Evolutionary conservation across 2,329 filamentous ascomycete genomes (phyloP), one percentile per base, ranked within the genome.

Genomic region (Xylariales sp.): DNA sequence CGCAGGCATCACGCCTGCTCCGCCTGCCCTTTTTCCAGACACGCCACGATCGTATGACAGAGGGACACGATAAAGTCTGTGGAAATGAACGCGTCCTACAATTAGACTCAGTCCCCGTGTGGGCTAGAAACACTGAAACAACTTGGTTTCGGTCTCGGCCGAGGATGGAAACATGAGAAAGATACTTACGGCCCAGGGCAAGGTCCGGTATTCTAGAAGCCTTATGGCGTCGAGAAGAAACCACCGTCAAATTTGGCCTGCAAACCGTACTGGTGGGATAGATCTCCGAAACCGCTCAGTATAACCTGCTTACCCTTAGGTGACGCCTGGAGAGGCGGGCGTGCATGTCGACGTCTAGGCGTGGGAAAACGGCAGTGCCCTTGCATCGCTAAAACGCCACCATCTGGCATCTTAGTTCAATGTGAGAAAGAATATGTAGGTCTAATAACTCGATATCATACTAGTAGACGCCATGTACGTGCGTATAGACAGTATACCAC

Each of bases 41-140:
- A 67, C 64, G 64, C 59, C 64, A 67, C 18, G 59, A 59, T 63
- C 64, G 60, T 67, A 67, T 67, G 64, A 67, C 64, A n/a, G 64
- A 18, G 16, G 34, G 34, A 55, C 53, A 43, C 53, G 30, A 39
- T n/a, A 30, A 45, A 30, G 32, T 1, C 6, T 56, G 36, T 30
- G 39, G 28, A 41, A 54, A 54, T 41, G 52, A 36, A 54, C 34
- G 52, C 28, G 52, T 30, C 45, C 54, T 56, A 28, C 39, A 45
- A 56, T 8, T 45, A 56, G 39, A 56, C 12, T 56, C 9, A 14
- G 14, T 56, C 23, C 54, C 18, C 23, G 23, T 39, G 39, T 23
- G 10, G 28, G 5, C 43, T 46, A 14, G 34, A 46, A 46, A 34
- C 45, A 50, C 56, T 56, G 63, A 52, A 62, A 56, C 58, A 28